phyloP scores from a whole-genome alignment of 2,329 filamentous ascomycete genomes.

The Neocucurbitaria cava region DNA sequence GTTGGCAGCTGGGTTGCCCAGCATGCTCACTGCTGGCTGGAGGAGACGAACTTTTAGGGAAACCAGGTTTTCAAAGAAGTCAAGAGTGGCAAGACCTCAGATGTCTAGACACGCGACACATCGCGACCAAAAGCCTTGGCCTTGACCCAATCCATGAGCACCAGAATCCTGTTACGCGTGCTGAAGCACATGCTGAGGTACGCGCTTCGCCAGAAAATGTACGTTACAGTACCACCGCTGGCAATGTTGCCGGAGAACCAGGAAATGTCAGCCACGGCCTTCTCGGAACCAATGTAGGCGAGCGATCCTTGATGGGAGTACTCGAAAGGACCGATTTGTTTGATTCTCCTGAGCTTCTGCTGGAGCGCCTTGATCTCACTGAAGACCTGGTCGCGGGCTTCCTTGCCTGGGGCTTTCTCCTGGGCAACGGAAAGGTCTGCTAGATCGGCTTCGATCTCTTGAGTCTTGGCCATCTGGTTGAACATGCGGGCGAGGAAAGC shows the following conservation, averaged over 20 bases:
- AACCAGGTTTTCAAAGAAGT: not conserved
- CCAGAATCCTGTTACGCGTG: conserved; percentile 93
- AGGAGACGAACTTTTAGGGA: conserved; percentile 6
- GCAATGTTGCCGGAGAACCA: conserved; percentile 98
- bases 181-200: conserved; percentile 99
- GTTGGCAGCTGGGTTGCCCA: no score
- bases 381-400: conserved; percentile 64
- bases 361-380: conserved; percentile 86
- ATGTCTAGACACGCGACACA: conserved; percentile 72
- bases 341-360: conserved; percentile 85
- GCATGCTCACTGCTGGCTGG: not conserved
- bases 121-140: conserved; percentile 96
- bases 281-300: conserved; percentile 97
- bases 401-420: conserved; percentile 71
- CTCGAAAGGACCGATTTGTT: conserved; percentile 96
- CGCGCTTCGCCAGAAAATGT: conserved; percentile 97
- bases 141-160: conserved; percentile 95
- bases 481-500: conserved; percentile 93
- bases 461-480: conserved; percentile 98
- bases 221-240: conserved; percentile 90
- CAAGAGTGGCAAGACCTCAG: not conserved
- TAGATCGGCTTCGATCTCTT: conserved; percentile 79
- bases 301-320: conserved; percentile 97
- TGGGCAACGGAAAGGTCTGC: conserved; percentile 67
- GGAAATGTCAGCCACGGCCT: conserved; percentile 94